Conservation (phyloP, 305 asterid genomes). For the Fraxinus paxiana region DNA sequence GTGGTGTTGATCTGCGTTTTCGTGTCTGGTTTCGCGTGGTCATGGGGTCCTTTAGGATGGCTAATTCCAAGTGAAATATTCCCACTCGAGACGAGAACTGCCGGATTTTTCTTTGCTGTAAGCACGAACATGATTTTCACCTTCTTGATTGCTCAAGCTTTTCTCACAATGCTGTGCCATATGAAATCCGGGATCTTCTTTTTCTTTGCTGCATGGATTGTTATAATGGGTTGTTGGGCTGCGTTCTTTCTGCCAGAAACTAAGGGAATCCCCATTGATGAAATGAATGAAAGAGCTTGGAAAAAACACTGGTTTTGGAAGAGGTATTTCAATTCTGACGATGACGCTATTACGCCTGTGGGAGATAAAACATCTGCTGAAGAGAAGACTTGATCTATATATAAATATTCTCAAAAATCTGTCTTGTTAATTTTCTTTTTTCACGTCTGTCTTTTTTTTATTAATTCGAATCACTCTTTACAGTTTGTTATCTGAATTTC, state of each 20-base stretch:
- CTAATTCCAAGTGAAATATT: constrained; percentile 50
- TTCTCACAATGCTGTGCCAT: constrained; percentile 45
- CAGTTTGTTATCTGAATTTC: background rate
- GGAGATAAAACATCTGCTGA: background rate
- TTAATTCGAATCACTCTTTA: background rate
- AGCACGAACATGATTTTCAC: constrained; percentile 48
- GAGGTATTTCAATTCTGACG: constrained; percentile 14
- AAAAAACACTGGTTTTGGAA: constrained; percentile 40
- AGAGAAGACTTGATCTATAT: background rate
- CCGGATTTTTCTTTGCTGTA: constrained; percentile 42
- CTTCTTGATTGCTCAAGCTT: constrained; percentile 42
- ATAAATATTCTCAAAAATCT: background rate
- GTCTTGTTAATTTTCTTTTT: background rate
- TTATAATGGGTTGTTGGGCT: constrained; percentile 35
- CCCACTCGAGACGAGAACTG: constrained; percentile 44
- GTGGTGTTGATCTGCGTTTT: constrained; percentile 25
- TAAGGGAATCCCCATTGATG: constrained; percentile 43
- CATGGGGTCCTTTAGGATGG: constrained; percentile 61
- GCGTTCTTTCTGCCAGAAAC: constrained; percentile 41
- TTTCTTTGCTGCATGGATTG: constrained; percentile 35
- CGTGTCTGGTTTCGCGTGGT: constrained; percentile 47
- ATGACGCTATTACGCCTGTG: background rate
- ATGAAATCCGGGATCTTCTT: constrained; percentile 35
- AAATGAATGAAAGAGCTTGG: constrained; percentile 42
- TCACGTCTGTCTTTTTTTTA: background rate